Evolutionary conservation across 805 yeast genomes (phyloP).

Genomic region (Yamadazyma phyllophila): DNA sequence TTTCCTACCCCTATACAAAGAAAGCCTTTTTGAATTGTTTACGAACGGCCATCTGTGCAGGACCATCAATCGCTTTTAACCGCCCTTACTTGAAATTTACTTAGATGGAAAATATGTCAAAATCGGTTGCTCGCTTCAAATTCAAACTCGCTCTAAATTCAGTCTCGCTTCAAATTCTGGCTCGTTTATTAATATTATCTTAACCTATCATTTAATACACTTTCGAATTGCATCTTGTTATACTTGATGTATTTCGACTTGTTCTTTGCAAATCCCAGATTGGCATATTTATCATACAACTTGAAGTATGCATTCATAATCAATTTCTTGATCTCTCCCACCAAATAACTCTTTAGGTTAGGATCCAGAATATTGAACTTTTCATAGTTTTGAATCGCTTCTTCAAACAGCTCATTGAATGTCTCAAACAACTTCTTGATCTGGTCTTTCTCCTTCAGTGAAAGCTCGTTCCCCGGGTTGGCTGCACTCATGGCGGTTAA

Average conservation of each 20-base stretch:
- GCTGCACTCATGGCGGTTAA: constrained; percentile 50
- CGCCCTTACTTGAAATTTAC: too few relatives aligned
- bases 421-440: constrained; percentile 81
- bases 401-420: constrained; percentile 83
- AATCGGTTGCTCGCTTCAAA: too few relatives aligned
- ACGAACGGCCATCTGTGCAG: too few relatives aligned
- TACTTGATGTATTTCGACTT: constrained; percentile 68
- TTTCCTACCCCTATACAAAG: too few relatives aligned
- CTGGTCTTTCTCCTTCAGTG: constrained; percentile 74
- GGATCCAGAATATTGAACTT: constrained; percentile 65
- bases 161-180: too few relatives aligned
- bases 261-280: constrained; percentile 70
- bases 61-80: too few relatives aligned
- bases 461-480: constrained; percentile 17
- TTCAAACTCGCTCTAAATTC: too few relatives aligned
- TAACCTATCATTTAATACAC: constrained; percentile 24
- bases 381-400: constrained; percentile 63
- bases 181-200: background rate
- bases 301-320: constrained; percentile 83
- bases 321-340: constrained; percentile 68
- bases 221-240: constrained; percentile 46
- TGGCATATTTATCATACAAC: constrained; percentile 73
- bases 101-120: too few relatives aligned
- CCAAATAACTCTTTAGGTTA: constrained; percentile 58
- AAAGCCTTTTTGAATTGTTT: too few relatives aligned